These are phyloP conservation scores for Fusarium sterilihyphosum DNA, from an alignment of 2,329 filamentous ascomycete species.

Conservation along the genomic window DNA sequence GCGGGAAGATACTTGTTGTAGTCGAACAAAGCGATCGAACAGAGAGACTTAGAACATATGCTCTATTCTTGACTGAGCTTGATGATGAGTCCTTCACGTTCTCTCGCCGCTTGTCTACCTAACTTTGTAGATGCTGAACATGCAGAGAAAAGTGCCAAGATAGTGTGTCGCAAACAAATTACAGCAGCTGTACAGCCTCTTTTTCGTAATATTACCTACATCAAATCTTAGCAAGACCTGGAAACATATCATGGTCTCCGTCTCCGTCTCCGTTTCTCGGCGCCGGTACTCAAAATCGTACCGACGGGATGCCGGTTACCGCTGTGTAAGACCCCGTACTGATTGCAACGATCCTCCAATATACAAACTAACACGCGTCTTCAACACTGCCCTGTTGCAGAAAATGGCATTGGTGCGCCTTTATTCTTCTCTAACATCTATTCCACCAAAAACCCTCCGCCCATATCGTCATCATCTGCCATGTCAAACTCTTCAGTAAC, in stretches of 20 bases:
- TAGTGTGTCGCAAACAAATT: not conserved
- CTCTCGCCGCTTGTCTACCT: not conserved
- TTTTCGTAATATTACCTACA: not conserved
- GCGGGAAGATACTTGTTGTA: not conserved
- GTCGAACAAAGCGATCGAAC: not conserved
- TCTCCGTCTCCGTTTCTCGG: not conserved
- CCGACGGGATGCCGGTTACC: not conserved
- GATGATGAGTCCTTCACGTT: not conserved
- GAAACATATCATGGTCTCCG: not conserved
- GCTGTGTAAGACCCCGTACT: not conserved
- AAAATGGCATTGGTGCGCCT: not conserved
- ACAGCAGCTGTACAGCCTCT: not conserved
- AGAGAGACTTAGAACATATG: not conserved
- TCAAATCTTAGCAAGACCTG: not conserved
- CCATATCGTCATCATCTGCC: slow-evolving; percentile 55
- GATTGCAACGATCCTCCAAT: not conserved
- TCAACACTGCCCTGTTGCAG: not conserved
- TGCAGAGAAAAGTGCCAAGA: not conserved
- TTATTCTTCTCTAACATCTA: slow-evolving; percentile 25
- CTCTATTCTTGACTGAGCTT: not conserved
- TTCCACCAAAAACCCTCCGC: slow-evolving; percentile 57
- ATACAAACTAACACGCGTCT: not conserved
- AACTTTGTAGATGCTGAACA: not conserved
- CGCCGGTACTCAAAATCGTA: not conserved
- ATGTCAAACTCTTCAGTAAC: slow-evolving; percentile 57